phyloP scores from a whole-genome alignment of 768 basidiomycete genomes.

The Glaciozyma martinii region DNA sequence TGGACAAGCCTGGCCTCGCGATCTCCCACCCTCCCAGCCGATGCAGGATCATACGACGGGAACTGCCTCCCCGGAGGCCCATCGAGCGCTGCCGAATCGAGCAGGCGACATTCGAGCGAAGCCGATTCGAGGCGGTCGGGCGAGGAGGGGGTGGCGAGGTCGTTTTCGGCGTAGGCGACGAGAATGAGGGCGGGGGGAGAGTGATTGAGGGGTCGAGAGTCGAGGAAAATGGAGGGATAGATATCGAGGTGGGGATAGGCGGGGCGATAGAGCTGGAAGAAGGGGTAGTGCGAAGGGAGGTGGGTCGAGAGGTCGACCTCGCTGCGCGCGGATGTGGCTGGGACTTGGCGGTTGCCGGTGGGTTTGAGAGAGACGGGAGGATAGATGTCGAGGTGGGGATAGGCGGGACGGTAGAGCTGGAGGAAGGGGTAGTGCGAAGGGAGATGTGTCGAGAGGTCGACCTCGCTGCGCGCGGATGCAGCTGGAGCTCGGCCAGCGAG shows the following conservation, averaged over 20 bases:
- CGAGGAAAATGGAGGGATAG: not conserved
- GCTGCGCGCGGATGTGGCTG: no score
- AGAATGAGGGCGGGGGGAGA: not conserved
- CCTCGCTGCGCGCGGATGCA: no score
- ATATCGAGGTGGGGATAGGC: not conserved
- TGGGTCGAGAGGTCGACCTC: not conserved
- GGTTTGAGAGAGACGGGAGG: no score
- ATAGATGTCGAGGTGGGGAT: not conserved
- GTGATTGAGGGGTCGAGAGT: not conserved
- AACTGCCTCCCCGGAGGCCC: not conserved
- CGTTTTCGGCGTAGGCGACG: not conserved
- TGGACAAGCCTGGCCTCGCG: not conserved
- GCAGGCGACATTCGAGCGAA: not conserved
- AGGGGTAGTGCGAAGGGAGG: not conserved
- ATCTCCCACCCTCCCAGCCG: not conserved
- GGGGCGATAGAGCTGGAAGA: not conserved
- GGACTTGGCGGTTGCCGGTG: no score
- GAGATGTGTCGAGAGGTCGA: not conserved
- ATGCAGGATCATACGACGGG: not conserved
- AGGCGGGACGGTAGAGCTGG: not conserved
- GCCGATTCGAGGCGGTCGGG: conserved; percentile 4
- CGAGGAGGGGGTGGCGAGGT: not conserved
- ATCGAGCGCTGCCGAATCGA: not conserved
- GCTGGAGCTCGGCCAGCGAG: no score
- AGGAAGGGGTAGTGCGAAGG: not conserved